Percentiles rank a stretch among this genome's conserved stretches.
Conservation (phyloP, 116 monocot genomes). For the Cymodocea nodosa region DNA sequence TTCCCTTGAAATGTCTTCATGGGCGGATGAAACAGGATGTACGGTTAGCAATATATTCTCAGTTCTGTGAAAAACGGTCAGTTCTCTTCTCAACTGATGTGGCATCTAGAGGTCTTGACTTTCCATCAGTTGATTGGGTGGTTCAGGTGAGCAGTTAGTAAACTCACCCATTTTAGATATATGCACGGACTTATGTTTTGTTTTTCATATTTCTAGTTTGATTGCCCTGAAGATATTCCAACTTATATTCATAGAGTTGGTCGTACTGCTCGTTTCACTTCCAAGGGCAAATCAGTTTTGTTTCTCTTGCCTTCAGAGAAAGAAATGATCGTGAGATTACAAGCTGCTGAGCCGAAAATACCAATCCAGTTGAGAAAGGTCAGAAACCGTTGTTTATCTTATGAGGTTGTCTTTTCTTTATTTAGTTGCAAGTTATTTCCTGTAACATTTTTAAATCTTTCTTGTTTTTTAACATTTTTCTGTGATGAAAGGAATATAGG, state of each 20-base stretch:
- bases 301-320: conserved; percentile 74
- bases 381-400: conserved; percentile 30
- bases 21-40: conserved; percentile 73
- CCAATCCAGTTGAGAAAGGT: conserved; percentile 72
- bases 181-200: neutral
- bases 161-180: neutral
- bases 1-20: conserved; percentile 80
- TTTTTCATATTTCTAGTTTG: conserved; percentile 33
- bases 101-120: conserved; percentile 82
- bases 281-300: conserved; percentile 64
- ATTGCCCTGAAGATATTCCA: conserved; percentile 83
- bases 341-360: conserved; percentile 60
- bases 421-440: neutral
- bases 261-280: conserved; percentile 79
- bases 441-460: neutral
- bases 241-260: conserved; percentile 93
- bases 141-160: conserved; percentile 43
- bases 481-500: too few relatives aligned
- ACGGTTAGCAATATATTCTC: conserved; percentile 55
- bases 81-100: conserved; percentile 90
- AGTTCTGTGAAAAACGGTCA: conserved; percentile 63
- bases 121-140: conserved; percentile 89
- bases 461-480: neutral
- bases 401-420: neutral
- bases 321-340: conserved; percentile 66